These are phyloP conservation scores for Scheffersomyces spartinae DNA, from an alignment of 805 yeast species.

Conservation along the genomic window DNA sequence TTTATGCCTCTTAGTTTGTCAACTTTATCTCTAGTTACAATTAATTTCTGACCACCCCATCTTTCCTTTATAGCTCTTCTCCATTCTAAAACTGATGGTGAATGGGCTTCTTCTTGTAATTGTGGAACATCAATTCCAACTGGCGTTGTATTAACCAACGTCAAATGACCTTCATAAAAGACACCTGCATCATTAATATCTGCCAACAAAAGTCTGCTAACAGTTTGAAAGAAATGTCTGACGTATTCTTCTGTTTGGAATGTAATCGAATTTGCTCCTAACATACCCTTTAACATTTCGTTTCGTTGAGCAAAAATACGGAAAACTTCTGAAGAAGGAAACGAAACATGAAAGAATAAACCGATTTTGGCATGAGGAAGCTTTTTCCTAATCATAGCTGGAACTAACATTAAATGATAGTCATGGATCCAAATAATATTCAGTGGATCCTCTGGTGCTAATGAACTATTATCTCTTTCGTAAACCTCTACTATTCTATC, in stretches of 20 bases:
- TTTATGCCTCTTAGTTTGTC: constrained; percentile 82
- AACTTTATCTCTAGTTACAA: constrained; percentile 81
- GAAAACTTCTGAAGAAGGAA: constrained; percentile 92
- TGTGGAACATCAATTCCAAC: constrained; percentile 70
- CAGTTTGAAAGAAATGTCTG: constrained; percentile 85
- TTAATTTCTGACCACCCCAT: constrained; percentile 61
- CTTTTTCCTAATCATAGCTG: constrained; percentile 64
- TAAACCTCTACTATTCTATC: constrained; percentile 59
- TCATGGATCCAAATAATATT: constrained; percentile 91
- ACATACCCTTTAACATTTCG: constrained; percentile 62
- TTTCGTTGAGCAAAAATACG: constrained; percentile 86
- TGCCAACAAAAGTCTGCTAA: constrained; percentile 71
- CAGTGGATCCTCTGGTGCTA: constrained; percentile 26
- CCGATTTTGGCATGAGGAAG: constrained; percentile 84
- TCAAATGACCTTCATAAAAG: constrained; percentile 46
- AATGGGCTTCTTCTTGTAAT: constrained; percentile 33
- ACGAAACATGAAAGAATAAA: constrained; percentile 84
- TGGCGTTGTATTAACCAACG: constrained; percentile 48
- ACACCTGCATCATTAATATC: constrained; percentile 61
- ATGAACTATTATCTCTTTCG: constrained; percentile 35
- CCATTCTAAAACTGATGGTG: constrained; percentile 51
- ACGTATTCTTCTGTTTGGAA: constrained; percentile 92
- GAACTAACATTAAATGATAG: constrained; percentile 81
- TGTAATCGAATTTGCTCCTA: constrained; percentile 80
- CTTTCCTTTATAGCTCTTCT: constrained; percentile 59